phyloP scores from a whole-genome alignment of 2,329 filamentous ascomycete species.

The Stagonosporopsis cucurbitacearum region DNA sequence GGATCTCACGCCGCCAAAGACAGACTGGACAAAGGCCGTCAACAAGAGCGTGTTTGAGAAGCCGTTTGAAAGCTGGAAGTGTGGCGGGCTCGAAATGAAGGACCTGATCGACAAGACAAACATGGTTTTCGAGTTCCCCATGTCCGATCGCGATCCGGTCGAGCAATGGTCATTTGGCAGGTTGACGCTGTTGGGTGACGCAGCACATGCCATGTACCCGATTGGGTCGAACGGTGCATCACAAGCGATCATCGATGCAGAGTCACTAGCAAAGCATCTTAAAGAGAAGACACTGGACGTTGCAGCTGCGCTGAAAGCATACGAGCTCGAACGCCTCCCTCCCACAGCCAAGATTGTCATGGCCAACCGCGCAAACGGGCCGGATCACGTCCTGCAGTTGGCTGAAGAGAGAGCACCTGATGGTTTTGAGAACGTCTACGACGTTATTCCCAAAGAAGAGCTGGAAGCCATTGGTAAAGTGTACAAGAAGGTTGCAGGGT shows the following conservation, averaged over 20 bases:
- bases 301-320: slow-evolving; percentile 45
- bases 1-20: slow-evolving; percentile 53
- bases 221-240: slow-evolving; percentile 55
- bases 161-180: slow-evolving; percentile 48
- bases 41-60: slow-evolving; percentile 51
- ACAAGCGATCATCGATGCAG: slow-evolving; percentile 55
- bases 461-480: slow-evolving; percentile 48
- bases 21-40: slow-evolving; percentile 54
- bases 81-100: slow-evolving; percentile 52
- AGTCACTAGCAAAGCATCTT: slow-evolving; percentile 47
- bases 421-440: slow-evolving; percentile 48
- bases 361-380: slow-evolving; percentile 56
- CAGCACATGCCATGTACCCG: slow-evolving; percentile 53
- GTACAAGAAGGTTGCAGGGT: slow-evolving; percentile 54
- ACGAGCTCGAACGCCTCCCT: slow-evolving; percentile 51
- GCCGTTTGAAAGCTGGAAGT: slow-evolving; percentile 52
- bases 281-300: slow-evolving; percentile 34
- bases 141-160: slow-evolving; percentile 55
- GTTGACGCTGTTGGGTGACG: slow-evolving; percentile 51
- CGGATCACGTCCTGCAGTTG: slow-evolving; percentile 56
- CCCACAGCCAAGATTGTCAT: slow-evolving; percentile 56
- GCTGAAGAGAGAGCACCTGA: slow-evolving; percentile 54
- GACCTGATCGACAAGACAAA: slow-evolving; percentile 53
- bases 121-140: slow-evolving; percentile 56
- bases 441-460: slow-evolving; percentile 51